Evolutionary conservation across 495 filamentous ascomycete species (phyloP).

Genomic region (Talaromyces wortmannii): DNA sequence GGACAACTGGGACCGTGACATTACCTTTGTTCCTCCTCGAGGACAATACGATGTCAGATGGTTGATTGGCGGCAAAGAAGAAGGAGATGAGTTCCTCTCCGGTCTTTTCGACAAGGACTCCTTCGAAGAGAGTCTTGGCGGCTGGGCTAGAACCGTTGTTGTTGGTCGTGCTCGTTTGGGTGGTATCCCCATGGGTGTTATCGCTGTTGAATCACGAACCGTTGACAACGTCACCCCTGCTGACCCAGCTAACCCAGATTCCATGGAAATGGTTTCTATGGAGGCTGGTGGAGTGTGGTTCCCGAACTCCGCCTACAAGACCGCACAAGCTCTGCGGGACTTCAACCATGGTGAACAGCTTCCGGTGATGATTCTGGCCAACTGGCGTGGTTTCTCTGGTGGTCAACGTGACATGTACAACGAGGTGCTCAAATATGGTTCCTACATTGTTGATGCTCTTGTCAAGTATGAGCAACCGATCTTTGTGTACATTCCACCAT

Average conservation of each 20-base stretch:
- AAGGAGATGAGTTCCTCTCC: conserved; percentile 77
- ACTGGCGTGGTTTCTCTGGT: conserved; percentile 99
- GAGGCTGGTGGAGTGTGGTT: conserved; percentile 99
- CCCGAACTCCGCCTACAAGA: conserved; percentile 99
- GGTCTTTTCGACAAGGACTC: conserved; percentile 96
- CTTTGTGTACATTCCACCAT: conserved; percentile 97
- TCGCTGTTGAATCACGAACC: conserved; percentile 90
- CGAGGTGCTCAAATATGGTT: conserved; percentile 98
- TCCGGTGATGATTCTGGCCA: conserved; percentile 96
- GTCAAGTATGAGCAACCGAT: conserved; percentile 98
- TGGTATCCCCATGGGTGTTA: conserved; percentile 98
- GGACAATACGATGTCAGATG: conserved; percentile 91
- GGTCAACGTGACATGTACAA: conserved; percentile 99
- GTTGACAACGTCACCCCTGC: conserved; percentile 96
- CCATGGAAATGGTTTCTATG: conserved; percentile 83
- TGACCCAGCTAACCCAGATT: conserved; percentile 98
- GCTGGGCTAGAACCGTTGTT: conserved; percentile 95
- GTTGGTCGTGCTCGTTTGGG: conserved; percentile 94
- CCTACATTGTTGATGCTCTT: conserved; percentile 95
- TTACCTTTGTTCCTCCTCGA: conserved; percentile 75
- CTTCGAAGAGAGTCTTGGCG: conserved; percentile 92
- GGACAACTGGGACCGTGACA: conserved; percentile 91
- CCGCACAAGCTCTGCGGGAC: conserved; percentile 94
- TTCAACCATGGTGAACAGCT: conserved; percentile 99
- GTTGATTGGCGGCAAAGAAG: conserved; percentile 86